phyloP scores from a whole-genome alignment of 371 early-diverging fungal genomes.

The Apophysomyces sp. region DNA sequence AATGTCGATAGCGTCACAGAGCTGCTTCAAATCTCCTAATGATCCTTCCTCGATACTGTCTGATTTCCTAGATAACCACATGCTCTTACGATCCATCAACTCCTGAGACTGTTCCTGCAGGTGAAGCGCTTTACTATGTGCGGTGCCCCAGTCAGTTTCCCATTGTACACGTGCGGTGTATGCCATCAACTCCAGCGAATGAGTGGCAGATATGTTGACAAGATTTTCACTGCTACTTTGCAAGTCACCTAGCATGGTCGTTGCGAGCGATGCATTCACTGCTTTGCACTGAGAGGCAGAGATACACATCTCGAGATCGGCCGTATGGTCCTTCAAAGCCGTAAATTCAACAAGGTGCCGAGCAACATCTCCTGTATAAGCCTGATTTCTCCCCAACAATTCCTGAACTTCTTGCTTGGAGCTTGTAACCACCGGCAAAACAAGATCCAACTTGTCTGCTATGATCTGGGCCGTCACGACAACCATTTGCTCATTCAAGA shows the following conservation, averaged over 20 bases:
- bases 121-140: not conserved
- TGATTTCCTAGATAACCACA: slow-evolving; percentile 16
- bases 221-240: not conserved
- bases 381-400: not conserved
- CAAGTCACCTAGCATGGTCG: not conserved
- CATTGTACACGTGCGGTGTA: slow-evolving; percentile 19
- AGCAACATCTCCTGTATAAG: not conserved
- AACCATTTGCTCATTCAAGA: not conserved
- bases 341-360: not conserved
- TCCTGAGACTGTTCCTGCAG: slow-evolving; percentile 22
- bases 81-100: slow-evolving; percentile 20
- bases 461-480: not conserved
- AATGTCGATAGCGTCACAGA: not conserved
- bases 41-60: not conserved
- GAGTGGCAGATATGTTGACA: not conserved
- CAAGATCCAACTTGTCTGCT: not conserved
- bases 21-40: not conserved
- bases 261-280: not conserved
- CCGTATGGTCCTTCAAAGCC: not conserved
- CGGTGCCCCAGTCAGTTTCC: slow-evolving; percentile 7
- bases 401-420: not conserved
- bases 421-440: not conserved
- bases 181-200: slow-evolving; percentile 1
- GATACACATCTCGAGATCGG: not conserved
- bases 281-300: not conserved